A percentile compares a stretch with the other conserved stretches of the same genome.
phyloP scores from a whole-genome alignment of 1,139 yeast genomes.

The Yamadazyma atmosphaerica region DNA sequence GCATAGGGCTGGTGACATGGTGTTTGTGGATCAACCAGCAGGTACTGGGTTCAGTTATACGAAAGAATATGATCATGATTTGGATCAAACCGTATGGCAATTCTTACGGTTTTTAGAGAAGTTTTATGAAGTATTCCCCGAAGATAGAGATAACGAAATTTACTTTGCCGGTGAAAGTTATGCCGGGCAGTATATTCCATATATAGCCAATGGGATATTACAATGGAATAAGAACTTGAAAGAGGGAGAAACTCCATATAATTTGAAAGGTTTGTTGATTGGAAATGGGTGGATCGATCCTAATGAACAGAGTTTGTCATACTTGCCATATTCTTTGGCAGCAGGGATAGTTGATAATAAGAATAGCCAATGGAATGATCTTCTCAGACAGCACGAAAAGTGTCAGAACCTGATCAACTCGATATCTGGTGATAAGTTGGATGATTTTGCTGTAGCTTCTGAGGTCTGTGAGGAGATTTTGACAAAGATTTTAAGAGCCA shows the following conservation, averaged over 20 bases:
- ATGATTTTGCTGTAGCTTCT: conserved; percentile 23
- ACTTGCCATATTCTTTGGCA: conserved; percentile 68
- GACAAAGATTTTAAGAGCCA: conserved; percentile 37
- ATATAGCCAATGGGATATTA: conserved; percentile 66
- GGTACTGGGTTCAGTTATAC: conserved; percentile 89
- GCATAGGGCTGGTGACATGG: conserved; percentile 75
- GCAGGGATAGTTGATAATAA: conserved; percentile 51
- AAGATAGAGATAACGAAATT: conserved; percentile 62
- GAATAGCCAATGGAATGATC: conserved; percentile 37
- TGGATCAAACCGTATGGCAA: conserved; percentile 58
- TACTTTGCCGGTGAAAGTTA: conserved; percentile 92
- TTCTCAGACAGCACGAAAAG: conserved; percentile 54
- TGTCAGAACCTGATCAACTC: conserved; percentile 50
- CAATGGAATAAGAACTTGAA: conserved; percentile 40
- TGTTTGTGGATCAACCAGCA: conserved; percentile 92
- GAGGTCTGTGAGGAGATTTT: conserved; percentile 52
- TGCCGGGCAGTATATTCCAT: conserved; percentile 97
- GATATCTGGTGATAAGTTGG: conserved; percentile 26
- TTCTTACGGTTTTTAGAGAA: conserved; percentile 65
- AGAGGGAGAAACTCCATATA: conserved; percentile 25
- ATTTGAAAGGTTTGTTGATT: conserved; percentile 69
- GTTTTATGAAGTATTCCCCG: conserved; percentile 74
- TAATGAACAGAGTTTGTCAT: conserved; percentile 76
- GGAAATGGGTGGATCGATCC: conserved; percentile 99
- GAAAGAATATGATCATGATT: conserved; percentile 54